Evolutionary conservation across 2,329 filamentous ascomycete species (phyloP).

Genomic region (Nothophaeocryptopus gaeumannii): DNA sequence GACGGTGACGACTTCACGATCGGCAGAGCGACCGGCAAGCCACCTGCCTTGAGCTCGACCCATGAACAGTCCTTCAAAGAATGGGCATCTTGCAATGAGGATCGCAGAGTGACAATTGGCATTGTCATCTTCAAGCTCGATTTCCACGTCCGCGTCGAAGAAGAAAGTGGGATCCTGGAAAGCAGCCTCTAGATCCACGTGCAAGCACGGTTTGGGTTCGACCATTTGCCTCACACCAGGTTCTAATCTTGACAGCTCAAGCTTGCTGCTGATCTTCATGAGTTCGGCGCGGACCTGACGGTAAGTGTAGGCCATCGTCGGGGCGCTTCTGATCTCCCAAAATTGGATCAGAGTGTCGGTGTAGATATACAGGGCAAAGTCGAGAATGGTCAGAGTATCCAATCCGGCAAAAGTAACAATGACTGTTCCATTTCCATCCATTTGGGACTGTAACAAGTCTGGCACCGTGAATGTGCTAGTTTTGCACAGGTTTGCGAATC

Average conservation of each 20-base stretch:
- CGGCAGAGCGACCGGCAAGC: slow-evolving; percentile 50
- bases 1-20: slow-evolving; percentile 62
- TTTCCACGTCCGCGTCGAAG: slow-evolving; percentile 71
- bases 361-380: slow-evolving; percentile 77
- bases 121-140: slow-evolving; percentile 74
- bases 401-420: slow-evolving; percentile 66
- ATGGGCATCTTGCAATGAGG: slow-evolving; percentile 80
- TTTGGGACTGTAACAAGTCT: slow-evolving; percentile 60
- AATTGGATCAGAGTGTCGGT: slow-evolving; percentile 76
- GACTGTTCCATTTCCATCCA: slow-evolving; percentile 50
- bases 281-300: slow-evolving; percentile 78
- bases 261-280: slow-evolving; percentile 74
- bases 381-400: slow-evolving; percentile 75
- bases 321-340: slow-evolving; percentile 73
- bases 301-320: slow-evolving; percentile 67
- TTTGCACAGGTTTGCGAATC: slow-evolving; percentile 57
- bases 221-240: slow-evolving; percentile 73
- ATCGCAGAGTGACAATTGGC: slow-evolving; percentile 71
- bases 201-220: slow-evolving; percentile 60
- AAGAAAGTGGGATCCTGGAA: slow-evolving; percentile 69
- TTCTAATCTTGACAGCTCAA: slow-evolving; percentile 72
- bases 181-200: slow-evolving; percentile 68
- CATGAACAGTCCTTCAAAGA: slow-evolving; percentile 85
- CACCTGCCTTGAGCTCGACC: slow-evolving; percentile 84
- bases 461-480: slow-evolving; percentile 55